phyloP scores from a whole-genome alignment of 202 grass and related monocot species.

The Schoenoplectus triqueter region DNA sequence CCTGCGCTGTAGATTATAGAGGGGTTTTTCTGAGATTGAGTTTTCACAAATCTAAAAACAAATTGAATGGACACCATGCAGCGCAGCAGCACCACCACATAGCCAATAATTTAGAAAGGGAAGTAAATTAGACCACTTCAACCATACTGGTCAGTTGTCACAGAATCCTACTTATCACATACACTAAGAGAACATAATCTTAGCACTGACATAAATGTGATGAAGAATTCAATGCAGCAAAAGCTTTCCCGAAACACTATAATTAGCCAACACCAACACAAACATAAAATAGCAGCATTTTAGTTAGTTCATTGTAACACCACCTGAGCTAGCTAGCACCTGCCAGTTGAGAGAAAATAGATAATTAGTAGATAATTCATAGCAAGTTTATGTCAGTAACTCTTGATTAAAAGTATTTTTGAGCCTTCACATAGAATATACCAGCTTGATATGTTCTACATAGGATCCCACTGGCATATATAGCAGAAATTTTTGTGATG shows the following conservation, averaged over 20 bases:
- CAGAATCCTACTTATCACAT: background rate
- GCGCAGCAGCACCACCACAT: background rate
- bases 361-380: background rate
- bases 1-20: too few relatives aligned
- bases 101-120: too few relatives aligned
- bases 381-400: background rate
- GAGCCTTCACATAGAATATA: background rate
- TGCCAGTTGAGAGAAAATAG: slow-evolving; percentile 8
- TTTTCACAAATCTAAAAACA: too few relatives aligned
- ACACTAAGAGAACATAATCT: background rate
- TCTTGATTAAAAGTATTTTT: background rate
- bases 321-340: background rate
- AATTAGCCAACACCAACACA: background rate
- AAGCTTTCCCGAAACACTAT: background rate
- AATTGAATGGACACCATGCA: too few relatives aligned
- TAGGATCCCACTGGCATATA: background rate
- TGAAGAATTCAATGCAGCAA: background rate
- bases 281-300: background rate
- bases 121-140: slow-evolving; percentile 8
- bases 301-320: background rate
- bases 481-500: background rate
- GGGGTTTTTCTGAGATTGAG: too few relatives aligned
- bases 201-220: background rate
- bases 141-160: background rate
- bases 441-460: background rate